phyloP scores from a whole-genome alignment of 129 eudicot species.

The Solidago caesia region DNA sequence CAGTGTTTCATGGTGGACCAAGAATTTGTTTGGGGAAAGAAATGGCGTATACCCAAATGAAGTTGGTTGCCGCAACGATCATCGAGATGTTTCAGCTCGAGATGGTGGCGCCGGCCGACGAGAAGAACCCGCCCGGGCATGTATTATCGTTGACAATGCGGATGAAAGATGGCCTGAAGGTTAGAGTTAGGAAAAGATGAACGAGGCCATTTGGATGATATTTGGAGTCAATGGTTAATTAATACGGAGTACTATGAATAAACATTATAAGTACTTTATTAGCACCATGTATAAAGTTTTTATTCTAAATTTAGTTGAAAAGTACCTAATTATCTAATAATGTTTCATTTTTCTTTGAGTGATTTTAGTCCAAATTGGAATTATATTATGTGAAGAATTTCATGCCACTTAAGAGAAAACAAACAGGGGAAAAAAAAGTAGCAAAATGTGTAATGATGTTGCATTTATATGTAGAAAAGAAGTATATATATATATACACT shows the following conservation, averaged over 20 bases:
- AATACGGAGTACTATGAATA: neutral
- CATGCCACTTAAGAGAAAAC: neutral
- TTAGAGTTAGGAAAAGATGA: slow-evolving; percentile 36
- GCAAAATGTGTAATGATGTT: neutral
- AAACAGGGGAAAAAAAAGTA: neutral
- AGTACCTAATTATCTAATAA: neutral
- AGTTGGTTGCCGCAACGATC: slow-evolving; percentile 64
- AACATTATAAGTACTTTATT: neutral
- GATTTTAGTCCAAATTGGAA: no score
- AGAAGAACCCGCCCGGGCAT: slow-evolving; percentile 48
- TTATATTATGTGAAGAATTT: no score
- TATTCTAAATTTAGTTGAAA: neutral
- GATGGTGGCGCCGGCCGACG: slow-evolving; percentile 30
- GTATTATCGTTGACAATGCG: slow-evolving; percentile 64
- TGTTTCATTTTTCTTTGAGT: neutral
- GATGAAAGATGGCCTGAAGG: slow-evolving; percentile 68
- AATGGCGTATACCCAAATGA: slow-evolving; percentile 91
- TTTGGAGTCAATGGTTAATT: no score
- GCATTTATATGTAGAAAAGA: neutral
- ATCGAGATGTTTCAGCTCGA: slow-evolving; percentile 48
- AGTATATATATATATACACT: neutral
- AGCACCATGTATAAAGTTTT: neutral
- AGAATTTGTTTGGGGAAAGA: slow-evolving; percentile 82
- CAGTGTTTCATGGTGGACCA: slow-evolving; percentile 78
- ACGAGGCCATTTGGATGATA: neutral